phyloP scores from a whole-genome alignment of 106 monocot genomes.

The Dioscorea zingiberensis region DNA sequence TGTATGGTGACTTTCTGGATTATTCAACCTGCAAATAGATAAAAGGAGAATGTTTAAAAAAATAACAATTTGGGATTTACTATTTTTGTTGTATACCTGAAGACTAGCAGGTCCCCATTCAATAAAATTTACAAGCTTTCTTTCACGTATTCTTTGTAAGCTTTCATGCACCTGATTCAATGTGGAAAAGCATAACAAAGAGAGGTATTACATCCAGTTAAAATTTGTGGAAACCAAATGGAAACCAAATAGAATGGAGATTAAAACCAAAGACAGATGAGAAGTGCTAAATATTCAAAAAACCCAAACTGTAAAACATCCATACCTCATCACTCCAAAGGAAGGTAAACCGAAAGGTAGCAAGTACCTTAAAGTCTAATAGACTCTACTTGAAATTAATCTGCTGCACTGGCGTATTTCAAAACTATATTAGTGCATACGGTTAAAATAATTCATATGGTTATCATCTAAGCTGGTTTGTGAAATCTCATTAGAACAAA shows the following conservation, averaged over 20 bases:
- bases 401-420: too few relatives aligned
- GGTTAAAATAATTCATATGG: too few relatives aligned
- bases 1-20: conserved; percentile 97
- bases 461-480: too few relatives aligned
- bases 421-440: too few relatives aligned
- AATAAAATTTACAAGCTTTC: conserved; percentile 98
- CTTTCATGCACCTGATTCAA: conserved; percentile 88
- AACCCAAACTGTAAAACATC: neutral
- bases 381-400: too few relatives aligned
- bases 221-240: neutral
- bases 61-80: neutral
- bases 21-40: conserved; percentile 70
- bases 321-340: neutral
- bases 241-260: too few relatives aligned
- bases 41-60: neutral
- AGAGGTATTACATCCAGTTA: neutral
- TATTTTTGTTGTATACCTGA: conserved; percentile 41
- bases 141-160: conserved; percentile 93
- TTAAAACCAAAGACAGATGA: too few relatives aligned
- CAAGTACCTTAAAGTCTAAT: too few relatives aligned
- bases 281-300: too few relatives aligned
- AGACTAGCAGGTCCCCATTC: conserved; percentile 99
- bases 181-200: neutral
- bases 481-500: too few relatives aligned
- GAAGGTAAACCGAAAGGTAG: neutral